Conservation (phyloP, 116 monocot species). For the Posidonia oceanica region DNA sequence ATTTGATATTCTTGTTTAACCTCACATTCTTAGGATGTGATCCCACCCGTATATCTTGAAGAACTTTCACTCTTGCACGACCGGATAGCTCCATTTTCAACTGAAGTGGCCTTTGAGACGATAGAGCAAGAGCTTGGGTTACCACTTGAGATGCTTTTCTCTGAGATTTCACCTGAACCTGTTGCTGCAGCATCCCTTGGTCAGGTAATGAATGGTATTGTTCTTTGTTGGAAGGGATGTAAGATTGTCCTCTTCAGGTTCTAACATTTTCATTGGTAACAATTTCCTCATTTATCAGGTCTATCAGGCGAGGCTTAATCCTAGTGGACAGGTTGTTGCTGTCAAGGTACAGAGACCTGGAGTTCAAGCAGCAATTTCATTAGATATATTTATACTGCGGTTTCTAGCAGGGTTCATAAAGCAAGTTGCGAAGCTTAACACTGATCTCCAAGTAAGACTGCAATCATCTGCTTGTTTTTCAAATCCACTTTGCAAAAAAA, state of each 20-base stretch:
- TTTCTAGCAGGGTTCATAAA: constrained; percentile 64
- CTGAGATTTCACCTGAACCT: constrained; percentile 86
- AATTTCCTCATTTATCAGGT: constrained; percentile 40
- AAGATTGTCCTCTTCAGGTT: not conserved
- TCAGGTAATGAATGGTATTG: constrained; percentile 26
- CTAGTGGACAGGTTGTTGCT: constrained; percentile 73
- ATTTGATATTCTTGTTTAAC: not conserved
- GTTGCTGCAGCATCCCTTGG: constrained; percentile 96
- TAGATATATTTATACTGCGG: constrained; percentile 86
- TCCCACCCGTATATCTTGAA: constrained; percentile 86
- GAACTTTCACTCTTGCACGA: constrained; percentile 94
- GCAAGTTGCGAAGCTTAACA: constrained; percentile 72
- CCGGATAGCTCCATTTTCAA: constrained; percentile 88
- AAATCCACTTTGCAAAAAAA: not conserved
- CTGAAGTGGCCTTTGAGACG: constrained; percentile 69
- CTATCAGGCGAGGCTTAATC: constrained; percentile 76
- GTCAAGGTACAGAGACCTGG: constrained; percentile 98
- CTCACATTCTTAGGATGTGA: constrained; percentile 60
- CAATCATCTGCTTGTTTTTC: not conserved
- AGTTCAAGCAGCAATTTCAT: constrained; percentile 89
- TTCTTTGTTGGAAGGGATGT: not conserved
- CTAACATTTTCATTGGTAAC: not conserved
- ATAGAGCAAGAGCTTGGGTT: constrained; percentile 85
- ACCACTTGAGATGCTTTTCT: constrained; percentile 71
- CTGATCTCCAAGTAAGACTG: constrained; percentile 69